Conservation (phyloP, 2,329 filamentous ascomycete species). For the Huntiella abstrusa region DNA sequence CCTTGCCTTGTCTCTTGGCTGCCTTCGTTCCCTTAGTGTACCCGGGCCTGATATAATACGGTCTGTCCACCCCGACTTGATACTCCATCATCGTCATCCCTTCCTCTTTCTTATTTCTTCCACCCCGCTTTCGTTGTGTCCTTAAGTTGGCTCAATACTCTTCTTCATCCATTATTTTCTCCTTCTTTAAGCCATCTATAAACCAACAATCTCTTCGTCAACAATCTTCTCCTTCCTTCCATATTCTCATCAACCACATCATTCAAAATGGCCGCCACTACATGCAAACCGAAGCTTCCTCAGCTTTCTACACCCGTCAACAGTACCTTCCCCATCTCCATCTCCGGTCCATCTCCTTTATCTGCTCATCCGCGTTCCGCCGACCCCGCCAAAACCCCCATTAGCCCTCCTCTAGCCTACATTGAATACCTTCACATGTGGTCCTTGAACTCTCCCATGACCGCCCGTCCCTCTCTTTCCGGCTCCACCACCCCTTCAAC, state of each 20-base stretch:
- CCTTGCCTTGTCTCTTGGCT: neutral
- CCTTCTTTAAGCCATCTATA: neutral
- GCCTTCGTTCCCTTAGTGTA: neutral
- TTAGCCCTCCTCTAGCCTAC: constrained; percentile 78
- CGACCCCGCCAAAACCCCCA: constrained; percentile 63
- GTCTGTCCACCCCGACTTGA: too few relatives aligned
- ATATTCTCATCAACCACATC: neutral
- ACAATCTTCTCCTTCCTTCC: neutral
- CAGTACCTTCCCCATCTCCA: constrained; percentile 41
- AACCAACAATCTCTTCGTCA: neutral
- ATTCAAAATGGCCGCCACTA: constrained; percentile 12
- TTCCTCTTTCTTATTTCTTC: neutral
- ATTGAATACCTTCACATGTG: constrained; percentile 82
- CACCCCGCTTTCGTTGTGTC: neutral
- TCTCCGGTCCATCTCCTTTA: constrained; percentile 49
- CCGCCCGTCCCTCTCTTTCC: constrained; percentile 30
- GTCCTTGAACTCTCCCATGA: constrained; percentile 51
- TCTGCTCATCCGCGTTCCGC: constrained; percentile 27
- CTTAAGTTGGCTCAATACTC: neutral
- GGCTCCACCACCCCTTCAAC: constrained; percentile 29
- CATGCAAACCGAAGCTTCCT: constrained; percentile 38
- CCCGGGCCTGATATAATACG: neutral
- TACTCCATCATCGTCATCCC: neutral
- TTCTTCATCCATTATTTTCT: neutral
- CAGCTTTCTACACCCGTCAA: constrained; percentile 44